Evolutionary conservation across 805 yeast genomes (phyloP).

Genomic region (Saturnispora quitensis): DNA sequence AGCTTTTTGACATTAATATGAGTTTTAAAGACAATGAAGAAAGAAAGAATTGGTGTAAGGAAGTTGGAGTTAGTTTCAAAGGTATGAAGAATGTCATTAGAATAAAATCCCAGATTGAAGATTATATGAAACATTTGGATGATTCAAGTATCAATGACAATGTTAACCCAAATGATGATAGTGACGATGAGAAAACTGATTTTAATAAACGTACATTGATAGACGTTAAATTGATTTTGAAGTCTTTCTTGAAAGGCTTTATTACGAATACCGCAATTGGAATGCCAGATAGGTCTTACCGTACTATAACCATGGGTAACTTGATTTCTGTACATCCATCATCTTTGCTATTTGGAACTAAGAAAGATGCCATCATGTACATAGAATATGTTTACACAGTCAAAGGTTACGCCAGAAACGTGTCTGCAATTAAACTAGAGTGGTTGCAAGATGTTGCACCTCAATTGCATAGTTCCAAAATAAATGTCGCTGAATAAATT

Average conservation of each 20-base stretch:
- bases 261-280: slow-evolving; percentile 89
- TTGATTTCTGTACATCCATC: slow-evolving; percentile 86
- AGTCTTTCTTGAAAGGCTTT: slow-evolving; percentile 76
- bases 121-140: slow-evolving; percentile 49
- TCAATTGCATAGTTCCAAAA: slow-evolving; percentile 32
- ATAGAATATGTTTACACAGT: slow-evolving; percentile 89
- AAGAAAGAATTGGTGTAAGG: slow-evolving; percentile 74
- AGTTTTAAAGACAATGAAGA: slow-evolving; percentile 42
- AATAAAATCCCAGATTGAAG: slow-evolving; percentile 65
- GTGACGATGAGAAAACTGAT: slow-evolving; percentile 24
- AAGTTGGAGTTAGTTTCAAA: slow-evolving; percentile 62
- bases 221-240: slow-evolving; percentile 52
- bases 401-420: slow-evolving; percentile 86
- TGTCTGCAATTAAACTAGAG: slow-evolving; percentile 67
- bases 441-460: slow-evolving; percentile 86
- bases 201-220: slow-evolving; percentile 23
- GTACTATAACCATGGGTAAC: slow-evolving; percentile 80
- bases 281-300: slow-evolving; percentile 86
- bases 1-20: slow-evolving; percentile 51
- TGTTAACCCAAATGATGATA: slow-evolving; percentile 18
- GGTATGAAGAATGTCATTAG: slow-evolving; percentile 72
- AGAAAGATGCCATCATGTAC: slow-evolving; percentile 83
- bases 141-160: slow-evolving; percentile 25
- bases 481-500: background rate
- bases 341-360: slow-evolving; percentile 73